Percentiles rank a stretch among this genome's conserved stretches.
Conservation (phyloP, 1,284 basidiomycete genomes). For the Anthracocystis setariae region DNA sequence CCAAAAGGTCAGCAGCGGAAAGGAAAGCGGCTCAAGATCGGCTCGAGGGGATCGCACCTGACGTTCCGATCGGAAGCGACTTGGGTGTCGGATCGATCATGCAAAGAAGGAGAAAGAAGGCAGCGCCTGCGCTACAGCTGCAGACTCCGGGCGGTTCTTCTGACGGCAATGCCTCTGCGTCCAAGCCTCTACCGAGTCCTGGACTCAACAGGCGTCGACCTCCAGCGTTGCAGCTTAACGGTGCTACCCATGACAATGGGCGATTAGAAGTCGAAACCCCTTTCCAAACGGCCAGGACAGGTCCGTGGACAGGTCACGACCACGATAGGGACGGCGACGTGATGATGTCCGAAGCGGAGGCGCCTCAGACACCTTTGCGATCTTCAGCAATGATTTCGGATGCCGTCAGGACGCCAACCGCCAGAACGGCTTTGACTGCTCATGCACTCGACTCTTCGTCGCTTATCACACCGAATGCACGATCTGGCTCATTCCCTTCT, state of each 20-base stretch:
- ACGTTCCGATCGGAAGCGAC: conserved; percentile 8
- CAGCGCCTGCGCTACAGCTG: conserved; percentile 35
- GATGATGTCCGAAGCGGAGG: conserved; percentile 33
- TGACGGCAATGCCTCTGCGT: conserved; percentile 3
- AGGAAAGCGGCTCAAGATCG: conserved; percentile 42
- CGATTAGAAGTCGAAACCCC: conserved; percentile 29
- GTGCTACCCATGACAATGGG: not conserved
- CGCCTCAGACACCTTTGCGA: conserved; percentile 38
- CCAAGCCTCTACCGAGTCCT: conserved; percentile 20
- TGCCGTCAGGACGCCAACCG: conserved; percentile 37
- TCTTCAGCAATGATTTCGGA: conserved; percentile 28
- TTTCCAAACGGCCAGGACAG: conserved; percentile 37
- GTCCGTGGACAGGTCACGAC: conserved; percentile 11
- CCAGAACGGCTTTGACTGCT: conserved; percentile 11
- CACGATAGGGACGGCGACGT: conserved; percentile 32
- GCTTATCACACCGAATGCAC: conserved; percentile 30
- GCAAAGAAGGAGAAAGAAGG: conserved; percentile 43
- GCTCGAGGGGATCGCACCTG: conserved; percentile 28
- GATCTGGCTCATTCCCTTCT: not conserved
- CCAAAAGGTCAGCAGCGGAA: conserved; percentile 33
- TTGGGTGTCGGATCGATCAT: conserved; percentile 29
- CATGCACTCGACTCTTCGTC: conserved; percentile 10
- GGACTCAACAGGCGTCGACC: conserved; percentile 34
- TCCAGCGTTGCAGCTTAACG: conserved; percentile 34
- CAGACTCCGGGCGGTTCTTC: conserved; percentile 11